phyloP scores from a whole-genome alignment of 2,329 filamentous ascomycete species.

The Exophiala mesophila region DNA sequence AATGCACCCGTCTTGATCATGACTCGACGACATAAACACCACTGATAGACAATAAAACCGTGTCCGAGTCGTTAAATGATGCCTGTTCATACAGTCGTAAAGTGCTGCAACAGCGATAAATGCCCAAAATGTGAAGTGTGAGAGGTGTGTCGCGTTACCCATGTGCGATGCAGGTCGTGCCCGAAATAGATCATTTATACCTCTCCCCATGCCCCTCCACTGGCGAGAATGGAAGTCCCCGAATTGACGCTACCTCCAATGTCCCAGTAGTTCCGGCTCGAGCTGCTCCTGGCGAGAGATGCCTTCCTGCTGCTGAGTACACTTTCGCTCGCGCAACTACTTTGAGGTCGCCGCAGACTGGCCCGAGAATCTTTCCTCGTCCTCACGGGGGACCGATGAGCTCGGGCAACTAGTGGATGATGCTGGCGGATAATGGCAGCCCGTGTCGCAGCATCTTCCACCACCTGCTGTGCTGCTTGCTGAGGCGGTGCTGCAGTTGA shows the following conservation, averaged over 20 bases:
- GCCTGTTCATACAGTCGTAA: constrained; percentile 16
- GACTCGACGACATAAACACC: no score
- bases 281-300: constrained; percentile 53
- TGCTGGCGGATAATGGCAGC: constrained; percentile 81
- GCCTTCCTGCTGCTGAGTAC: constrained; percentile 66
- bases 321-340: constrained; percentile 84
- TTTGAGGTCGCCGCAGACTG: constrained; percentile 46
- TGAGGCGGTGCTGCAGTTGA: constrained; percentile 38
- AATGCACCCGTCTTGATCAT: no score
- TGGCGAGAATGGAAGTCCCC: constrained; percentile 60
- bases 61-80: no score
- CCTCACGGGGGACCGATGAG: constrained; percentile 50
- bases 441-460: constrained; percentile 65
- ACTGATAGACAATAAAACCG: no score
- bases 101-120: neutral
- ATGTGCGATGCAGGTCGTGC: neutral
- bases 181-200: constrained; percentile 40
- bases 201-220: constrained; percentile 74
- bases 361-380: constrained; percentile 34
- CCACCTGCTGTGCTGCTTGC: constrained; percentile 40
- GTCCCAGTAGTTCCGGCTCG: constrained; percentile 87
- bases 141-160: no score
- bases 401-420: constrained; percentile 69
- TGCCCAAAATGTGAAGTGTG: no score
- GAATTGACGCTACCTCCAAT: constrained; percentile 76